Evolutionary conservation across 2,329 filamentous ascomycete species (phyloP).

Genomic region (Penicillium hordei): DNA sequence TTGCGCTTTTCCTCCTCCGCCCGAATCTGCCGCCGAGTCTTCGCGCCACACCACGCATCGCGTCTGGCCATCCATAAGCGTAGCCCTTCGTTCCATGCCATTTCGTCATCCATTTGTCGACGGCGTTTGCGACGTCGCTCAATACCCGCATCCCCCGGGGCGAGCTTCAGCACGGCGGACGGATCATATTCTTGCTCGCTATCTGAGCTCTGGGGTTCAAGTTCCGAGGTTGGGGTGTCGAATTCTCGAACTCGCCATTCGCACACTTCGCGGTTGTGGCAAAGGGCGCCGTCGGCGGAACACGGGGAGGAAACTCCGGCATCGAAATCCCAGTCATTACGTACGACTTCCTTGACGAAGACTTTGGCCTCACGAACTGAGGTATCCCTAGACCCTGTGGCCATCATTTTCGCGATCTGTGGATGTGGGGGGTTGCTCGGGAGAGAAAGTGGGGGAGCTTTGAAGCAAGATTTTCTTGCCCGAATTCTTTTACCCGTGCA

Average conservation of each 20-base stretch:
- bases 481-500: constrained; percentile 3
- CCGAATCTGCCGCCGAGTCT: constrained; percentile 30
- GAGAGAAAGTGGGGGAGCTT: constrained; percentile 19
- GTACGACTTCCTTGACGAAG: constrained; percentile 42
- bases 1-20: constrained; percentile 19
- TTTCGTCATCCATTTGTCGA: constrained; percentile 61
- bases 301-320: constrained; percentile 24
- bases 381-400: constrained; percentile 37
- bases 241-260: constrained; percentile 42
- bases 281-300: constrained; percentile 17
- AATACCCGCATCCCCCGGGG: constrained; percentile 45
- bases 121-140: constrained; percentile 58
- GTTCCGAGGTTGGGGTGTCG: constrained; percentile 39
- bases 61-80: constrained; percentile 75
- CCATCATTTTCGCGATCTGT: constrained; percentile 15
- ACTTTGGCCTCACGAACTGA: constrained; percentile 44
- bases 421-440: constrained; percentile 9
- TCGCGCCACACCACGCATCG: constrained; percentile 81
- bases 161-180: constrained; percentile 23
- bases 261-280: constrained; percentile 28
- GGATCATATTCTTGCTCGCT: constrained; percentile 12
- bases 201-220: constrained; percentile 32
- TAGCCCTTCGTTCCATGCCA: constrained; percentile 77
- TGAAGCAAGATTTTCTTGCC: constrained; percentile 14
- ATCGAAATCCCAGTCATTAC: constrained; percentile 46